Conservation (phyloP, 2,329 filamentous ascomycete species). For the Botrytis deweyae region DNA sequence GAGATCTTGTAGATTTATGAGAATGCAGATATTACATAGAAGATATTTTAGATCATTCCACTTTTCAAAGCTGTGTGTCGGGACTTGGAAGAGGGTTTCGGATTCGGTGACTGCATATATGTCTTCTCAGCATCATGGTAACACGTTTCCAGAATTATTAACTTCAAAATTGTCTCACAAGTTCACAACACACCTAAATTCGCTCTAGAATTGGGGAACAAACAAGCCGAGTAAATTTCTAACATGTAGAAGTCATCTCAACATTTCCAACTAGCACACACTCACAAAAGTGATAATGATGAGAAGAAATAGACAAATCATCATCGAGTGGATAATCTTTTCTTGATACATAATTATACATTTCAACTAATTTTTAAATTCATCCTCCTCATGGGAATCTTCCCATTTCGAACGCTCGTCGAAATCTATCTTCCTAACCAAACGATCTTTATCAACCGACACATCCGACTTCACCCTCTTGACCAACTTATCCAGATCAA, state of each 20-base stretch:
- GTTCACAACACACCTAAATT: background rate
- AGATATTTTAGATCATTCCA: background rate
- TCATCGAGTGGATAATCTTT: background rate
- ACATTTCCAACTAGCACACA: background rate
- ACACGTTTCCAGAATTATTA: rapidly evolving
- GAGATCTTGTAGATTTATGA: background rate
- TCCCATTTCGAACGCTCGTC: background rate
- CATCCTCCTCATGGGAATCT: background rate
- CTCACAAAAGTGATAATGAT: background rate
- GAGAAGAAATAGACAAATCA: no score
- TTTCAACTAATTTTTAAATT: background rate
- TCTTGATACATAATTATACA: background rate
- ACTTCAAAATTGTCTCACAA: background rate
- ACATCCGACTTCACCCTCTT: background rate
- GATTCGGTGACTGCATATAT: background rate
- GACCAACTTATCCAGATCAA: background rate
- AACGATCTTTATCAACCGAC: background rate
- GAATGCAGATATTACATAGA: background rate
- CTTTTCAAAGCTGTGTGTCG: background rate
- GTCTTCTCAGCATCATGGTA: background rate
- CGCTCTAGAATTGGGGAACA: background rate
- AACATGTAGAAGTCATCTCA: background rate
- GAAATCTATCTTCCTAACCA: background rate
- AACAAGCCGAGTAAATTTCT: background rate
- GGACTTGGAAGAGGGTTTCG: no score